Evolutionary conservation across 805 yeast genomes (phyloP).

Genomic region (Blastobotrys peoriensis): DNA sequence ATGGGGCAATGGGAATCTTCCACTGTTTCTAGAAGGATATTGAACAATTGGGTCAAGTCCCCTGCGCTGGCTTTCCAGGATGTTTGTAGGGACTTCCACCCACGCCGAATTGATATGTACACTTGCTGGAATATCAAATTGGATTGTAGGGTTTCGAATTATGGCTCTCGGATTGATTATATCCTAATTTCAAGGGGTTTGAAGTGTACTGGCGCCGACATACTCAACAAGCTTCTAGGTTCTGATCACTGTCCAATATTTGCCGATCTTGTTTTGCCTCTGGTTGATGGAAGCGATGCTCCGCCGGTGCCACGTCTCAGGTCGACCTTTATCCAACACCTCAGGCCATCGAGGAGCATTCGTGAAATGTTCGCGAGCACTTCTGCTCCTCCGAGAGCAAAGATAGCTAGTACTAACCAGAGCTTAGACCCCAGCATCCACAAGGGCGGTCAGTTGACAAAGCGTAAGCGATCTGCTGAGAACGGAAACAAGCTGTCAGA

Average conservation of each 20-base stretch:
- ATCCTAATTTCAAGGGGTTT: conserved; percentile 48
- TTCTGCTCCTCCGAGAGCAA: background rate
- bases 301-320: background rate
- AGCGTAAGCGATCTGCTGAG: too few species aligned
- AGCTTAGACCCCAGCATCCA: background rate
- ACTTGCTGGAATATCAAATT: conserved; percentile 88
- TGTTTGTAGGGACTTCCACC: conserved; percentile 38
- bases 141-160: conserved; percentile 72
- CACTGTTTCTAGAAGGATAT: conserved; percentile 37
- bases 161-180: conserved; percentile 83
- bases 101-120: conserved; percentile 58
- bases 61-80: conserved; percentile 27
- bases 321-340: background rate
- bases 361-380: background rate
- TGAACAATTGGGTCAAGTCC: conserved; percentile 42
- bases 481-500: too few species aligned
- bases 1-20: conserved; percentile 36
- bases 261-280: conserved; percentile 47
- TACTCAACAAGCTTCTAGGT: conserved; percentile 69
- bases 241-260: conserved; percentile 94
- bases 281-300: background rate
- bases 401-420: background rate
- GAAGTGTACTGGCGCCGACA: conserved; percentile 40
- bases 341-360: background rate
- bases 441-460: too few species aligned